Evolutionary conservation across 768 basidiomycete genomes (phyloP).

Genomic region (Hemileccinum impolitum): DNA sequence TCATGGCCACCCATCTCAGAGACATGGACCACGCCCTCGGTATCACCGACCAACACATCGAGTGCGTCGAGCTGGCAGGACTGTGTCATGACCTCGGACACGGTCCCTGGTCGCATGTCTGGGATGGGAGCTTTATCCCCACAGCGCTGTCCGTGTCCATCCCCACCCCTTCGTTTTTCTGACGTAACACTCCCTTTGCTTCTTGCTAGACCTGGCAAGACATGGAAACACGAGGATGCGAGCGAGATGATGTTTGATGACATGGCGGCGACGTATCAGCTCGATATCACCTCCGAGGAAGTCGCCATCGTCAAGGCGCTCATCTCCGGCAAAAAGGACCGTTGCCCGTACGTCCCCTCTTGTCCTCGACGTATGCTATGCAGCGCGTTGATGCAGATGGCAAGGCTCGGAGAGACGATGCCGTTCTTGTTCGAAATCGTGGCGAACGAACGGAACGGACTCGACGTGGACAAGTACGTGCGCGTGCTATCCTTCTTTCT

Average conservation of each 20-base stretch:
- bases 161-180: no score
- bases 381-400: not conserved
- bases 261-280: constrained; percentile 53
- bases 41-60: constrained; percentile 69
- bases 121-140: constrained; percentile 74
- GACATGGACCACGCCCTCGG: constrained; percentile 55
- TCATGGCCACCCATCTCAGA: constrained; percentile 57
- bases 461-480: constrained; percentile 80
- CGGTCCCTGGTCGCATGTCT: constrained; percentile 85
- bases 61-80: constrained; percentile 77
- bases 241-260: constrained; percentile 83
- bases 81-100: constrained; percentile 85
- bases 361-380: no score
- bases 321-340: constrained; percentile 57
- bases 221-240: constrained; percentile 75
- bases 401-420: constrained; percentile 48
- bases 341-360: constrained; percentile 47
- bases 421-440: constrained; percentile 81
- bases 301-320: constrained; percentile 69
- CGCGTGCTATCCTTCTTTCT: not conserved
- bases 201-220: constrained; percentile 37
- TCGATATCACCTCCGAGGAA: constrained; percentile 49
- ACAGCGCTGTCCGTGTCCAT: constrained; percentile 47
- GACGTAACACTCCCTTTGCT: no score
- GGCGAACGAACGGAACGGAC: constrained; percentile 74